Conservation (phyloP, 495 filamentous ascomycete species). For the Lophiotrema nucula region DNA sequence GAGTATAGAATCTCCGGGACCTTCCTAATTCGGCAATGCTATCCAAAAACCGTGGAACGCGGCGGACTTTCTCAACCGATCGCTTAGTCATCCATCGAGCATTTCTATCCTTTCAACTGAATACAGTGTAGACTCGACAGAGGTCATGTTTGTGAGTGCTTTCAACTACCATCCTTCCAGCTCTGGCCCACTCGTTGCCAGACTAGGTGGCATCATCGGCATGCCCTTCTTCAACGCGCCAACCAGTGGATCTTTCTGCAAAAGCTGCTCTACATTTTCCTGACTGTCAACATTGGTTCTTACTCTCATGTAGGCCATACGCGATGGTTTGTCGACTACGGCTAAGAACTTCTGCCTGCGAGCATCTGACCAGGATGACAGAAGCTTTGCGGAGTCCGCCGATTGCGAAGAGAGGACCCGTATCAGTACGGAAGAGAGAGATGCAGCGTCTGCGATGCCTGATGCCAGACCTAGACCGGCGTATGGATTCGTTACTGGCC, state of each 20-base stretch:
- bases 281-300: constrained; percentile 15
- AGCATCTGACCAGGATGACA: constrained; percentile 31
- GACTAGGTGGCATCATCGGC: constrained; percentile 8
- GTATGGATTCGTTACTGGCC: constrained; percentile 19
- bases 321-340: constrained; percentile 31
- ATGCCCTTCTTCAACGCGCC: constrained; percentile 10
- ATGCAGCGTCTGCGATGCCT: constrained; percentile 23
- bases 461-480: constrained; percentile 24
- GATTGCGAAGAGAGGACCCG: constrained; percentile 3
- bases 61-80: too few relatives aligned
- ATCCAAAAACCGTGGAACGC: too few relatives aligned
- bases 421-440: constrained; percentile 5
- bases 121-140: too few relatives aligned
- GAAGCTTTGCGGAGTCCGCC: constrained; percentile 6
- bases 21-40: too few relatives aligned
- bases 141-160: too few relatives aligned
- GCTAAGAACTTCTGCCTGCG: constrained; percentile 31
- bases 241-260: constrained; percentile 28
- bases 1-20: too few relatives aligned
- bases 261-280: constrained; percentile 12
- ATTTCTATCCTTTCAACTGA: too few relatives aligned
- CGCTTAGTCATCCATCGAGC: too few relatives aligned
- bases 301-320: constrained; percentile 18
- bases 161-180: constrained; percentile 14
- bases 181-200: neutral